phyloP scores from a whole-genome alignment of 2,329 filamentous ascomycete species.

The Metarhizium robertsii region DNA sequence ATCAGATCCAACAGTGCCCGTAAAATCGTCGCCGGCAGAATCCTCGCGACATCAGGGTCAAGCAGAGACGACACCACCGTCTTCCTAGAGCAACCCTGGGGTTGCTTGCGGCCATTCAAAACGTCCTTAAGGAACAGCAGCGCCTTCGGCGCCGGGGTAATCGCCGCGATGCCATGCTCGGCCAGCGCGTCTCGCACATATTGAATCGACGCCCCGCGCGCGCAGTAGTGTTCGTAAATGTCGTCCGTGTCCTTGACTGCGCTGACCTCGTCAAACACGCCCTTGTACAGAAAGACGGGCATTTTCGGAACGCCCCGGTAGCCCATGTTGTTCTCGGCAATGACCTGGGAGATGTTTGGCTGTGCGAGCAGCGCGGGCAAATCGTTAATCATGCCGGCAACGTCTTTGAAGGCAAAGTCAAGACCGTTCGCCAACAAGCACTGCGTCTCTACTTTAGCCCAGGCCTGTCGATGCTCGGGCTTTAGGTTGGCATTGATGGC shows the following conservation, averaged over 20 bases:
- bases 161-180: not conserved
- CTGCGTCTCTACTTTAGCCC: constrained; percentile 16
- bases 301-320: not conserved
- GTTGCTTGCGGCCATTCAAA: not conserved
- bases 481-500: constrained; percentile 11
- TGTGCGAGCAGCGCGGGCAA: not conserved
- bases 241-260: not conserved
- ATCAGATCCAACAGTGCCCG: not conserved
- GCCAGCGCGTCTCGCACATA: constrained; percentile 3
- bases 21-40: not conserved
- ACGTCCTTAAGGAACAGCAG: not conserved
- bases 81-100: not conserved
- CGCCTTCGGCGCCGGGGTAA: not conserved
- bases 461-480: constrained; percentile 16
- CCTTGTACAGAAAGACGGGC: constrained; percentile 4
- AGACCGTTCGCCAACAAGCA: constrained; percentile 15
- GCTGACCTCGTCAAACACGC: not conserved
- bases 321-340: not conserved
- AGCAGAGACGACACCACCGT: not conserved
- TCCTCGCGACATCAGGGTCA: not conserved
- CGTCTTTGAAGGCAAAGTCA: constrained; percentile 24
- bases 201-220: not conserved
- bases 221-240: constrained; percentile 2
- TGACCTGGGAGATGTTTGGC: not conserved
- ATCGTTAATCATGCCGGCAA: constrained; percentile 30